phyloP scores from a whole-genome alignment of 345 rosid genomes.

The Linum usitatissimum region DNA sequence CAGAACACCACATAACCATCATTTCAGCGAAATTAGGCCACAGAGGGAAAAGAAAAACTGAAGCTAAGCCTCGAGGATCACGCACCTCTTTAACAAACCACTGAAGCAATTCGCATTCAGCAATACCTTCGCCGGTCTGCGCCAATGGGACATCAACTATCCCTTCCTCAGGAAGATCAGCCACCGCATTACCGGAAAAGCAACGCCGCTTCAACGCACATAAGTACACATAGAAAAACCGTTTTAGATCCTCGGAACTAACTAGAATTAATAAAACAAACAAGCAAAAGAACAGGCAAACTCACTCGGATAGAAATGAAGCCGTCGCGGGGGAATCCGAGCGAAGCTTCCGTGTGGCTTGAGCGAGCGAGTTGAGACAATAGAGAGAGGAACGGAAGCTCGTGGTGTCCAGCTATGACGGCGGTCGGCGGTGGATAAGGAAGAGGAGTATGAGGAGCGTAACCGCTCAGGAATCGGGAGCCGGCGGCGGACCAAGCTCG shows the following conservation, averaged over 20 bases:
- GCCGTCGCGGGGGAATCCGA: not conserved
- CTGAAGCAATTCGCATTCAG: constrained; percentile 85
- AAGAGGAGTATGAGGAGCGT: constrained; percentile 2
- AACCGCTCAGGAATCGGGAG: constrained; percentile 13
- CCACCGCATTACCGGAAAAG: constrained; percentile 44
- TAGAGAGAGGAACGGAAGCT: not conserved
- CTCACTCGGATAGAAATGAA: constrained; percentile 23
- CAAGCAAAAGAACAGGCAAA: not conserved
- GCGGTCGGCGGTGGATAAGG: constrained; percentile 4
- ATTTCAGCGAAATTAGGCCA: constrained; percentile 2
- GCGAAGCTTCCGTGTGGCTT: constrained; percentile 10
- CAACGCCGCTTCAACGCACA: constrained; percentile 21
- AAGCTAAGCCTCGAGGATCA: not conserved
- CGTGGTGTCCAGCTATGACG: not conserved
- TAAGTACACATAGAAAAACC: not conserved
- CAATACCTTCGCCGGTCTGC: constrained; percentile 98
- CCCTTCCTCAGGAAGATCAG: constrained; percentile 28
- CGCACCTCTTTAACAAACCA: constrained; percentile 90
- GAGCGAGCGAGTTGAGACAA: constrained; percentile 1
- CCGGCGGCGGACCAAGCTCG: constrained; percentile 15
- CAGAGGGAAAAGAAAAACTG: not conserved
- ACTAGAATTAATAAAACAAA: not conserved
- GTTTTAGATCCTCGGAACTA: not conserved
- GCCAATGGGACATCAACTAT: constrained; percentile 73
- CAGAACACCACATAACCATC: not conserved